Base-by-base conservation (phyloP, 331 rosid species). In the Malus hybrid region DNA sequence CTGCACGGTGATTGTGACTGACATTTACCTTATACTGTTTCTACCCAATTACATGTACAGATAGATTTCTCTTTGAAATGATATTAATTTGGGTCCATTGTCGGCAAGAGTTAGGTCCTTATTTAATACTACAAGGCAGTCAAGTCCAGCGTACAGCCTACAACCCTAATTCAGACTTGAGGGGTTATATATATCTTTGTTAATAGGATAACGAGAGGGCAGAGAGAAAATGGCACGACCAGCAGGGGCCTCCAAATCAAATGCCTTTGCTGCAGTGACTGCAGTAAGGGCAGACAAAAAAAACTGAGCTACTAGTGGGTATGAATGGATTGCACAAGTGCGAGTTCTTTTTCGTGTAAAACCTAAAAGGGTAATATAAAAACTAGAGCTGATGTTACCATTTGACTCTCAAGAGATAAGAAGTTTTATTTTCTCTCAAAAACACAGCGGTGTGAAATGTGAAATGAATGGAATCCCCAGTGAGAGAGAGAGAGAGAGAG, bases 391-490 rank as follows among this genome's bases (percentile, higher is more conserved):
- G 19, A 33, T 32, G 12, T 65, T 65, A 65, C 27, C 1, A 65
- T 65, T 60, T 29, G 42, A 29, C 46, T 33, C 48, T 36, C 46
- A 12, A 63, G n/a, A 3, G 19, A 16, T 19, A 18, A 32, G 39
- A 64, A 16, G 42, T 28, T 50, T 63, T 18, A 18, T 33, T 19
- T 56, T 73, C 60, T 73, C 55, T 20, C 42, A 33, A 28, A n/a
- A n/a, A 20, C 69, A 61, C 56, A 57, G 28, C 3, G 32, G 14
- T 34, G 44, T 32, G 52, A 52, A 52, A 50, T 50, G 8, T 50
- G 56, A 50, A 50, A 82, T 83, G 87, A 85, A 84, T 73, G 82
- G 87, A 84, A 85, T 84, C 69, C 63, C 24, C 59, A 32, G 67
- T 0, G 39, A 15, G 60, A 19, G 12, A 63, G 65, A 31, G 65